These are phyloP conservation scores for Spergularia azorica DNA, from an alignment of 179 eudicot genomes.

Conservation along the genomic window DNA sequence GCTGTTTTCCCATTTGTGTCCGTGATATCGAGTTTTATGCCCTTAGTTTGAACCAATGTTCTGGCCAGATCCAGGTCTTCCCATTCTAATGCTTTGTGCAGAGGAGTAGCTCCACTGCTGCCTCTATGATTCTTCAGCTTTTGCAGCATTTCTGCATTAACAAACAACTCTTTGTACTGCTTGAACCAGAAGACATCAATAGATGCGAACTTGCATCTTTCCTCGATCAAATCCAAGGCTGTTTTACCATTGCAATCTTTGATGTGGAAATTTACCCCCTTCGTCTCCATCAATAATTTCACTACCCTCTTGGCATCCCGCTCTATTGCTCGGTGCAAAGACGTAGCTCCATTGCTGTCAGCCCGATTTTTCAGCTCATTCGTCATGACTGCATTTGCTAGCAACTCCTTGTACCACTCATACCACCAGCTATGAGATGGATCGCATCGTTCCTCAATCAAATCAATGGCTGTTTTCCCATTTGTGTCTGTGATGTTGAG, in stretches of 20 bases:
- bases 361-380: constrained; percentile 16
- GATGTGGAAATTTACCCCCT: background rate
- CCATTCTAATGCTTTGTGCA: constrained; percentile 14
- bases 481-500: background rate
- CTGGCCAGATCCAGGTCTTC: background rate
- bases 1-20: constrained; percentile 3
- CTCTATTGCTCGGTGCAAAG: constrained; percentile 6
- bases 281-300: background rate
- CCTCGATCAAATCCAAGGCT: constrained; percentile 19
- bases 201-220: background rate
- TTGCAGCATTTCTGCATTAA: background rate
- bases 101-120: constrained; percentile 8
- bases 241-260: constrained; percentile 10
- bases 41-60: constrained; percentile 6
- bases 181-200: background rate
- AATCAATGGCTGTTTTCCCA: constrained; percentile 6
- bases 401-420: constrained; percentile 7
- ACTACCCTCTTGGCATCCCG: constrained; percentile 8
- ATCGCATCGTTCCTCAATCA: constrained; percentile 8
- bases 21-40: background rate
- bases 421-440: constrained; percentile 3
- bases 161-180: constrained; percentile 13
- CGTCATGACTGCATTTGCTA: background rate
- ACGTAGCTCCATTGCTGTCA: constrained; percentile 10
- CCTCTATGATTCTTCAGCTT: constrained; percentile 17